These are phyloP conservation scores for Venturia pyrina DNA, from an alignment of 2,329 filamentous ascomycete species.

Conservation along the genomic window DNA sequence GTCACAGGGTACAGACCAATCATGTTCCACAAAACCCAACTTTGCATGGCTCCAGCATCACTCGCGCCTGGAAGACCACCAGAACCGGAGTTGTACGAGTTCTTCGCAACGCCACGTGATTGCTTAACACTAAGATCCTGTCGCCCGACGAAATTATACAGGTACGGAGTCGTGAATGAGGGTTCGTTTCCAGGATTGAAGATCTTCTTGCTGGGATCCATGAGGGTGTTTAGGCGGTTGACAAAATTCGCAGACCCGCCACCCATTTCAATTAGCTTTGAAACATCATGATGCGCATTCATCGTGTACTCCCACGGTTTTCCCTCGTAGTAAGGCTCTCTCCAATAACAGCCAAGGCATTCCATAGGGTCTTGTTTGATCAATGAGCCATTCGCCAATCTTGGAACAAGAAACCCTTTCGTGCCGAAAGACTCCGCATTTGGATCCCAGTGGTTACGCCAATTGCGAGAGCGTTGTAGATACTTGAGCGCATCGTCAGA, in stretches of 20 bases:
- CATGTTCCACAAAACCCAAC: constrained; percentile 43
- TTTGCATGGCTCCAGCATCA: constrained; percentile 65
- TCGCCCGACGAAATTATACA: constrained; percentile 57
- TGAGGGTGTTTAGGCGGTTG: constrained; percentile 50
- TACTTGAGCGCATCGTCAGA: constrained; percentile 46
- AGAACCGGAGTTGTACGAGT: constrained; percentile 46
- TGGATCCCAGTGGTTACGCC: constrained; percentile 63
- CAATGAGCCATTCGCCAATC: constrained; percentile 41
- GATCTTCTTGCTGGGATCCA: constrained; percentile 45
- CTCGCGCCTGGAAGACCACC: constrained; percentile 58
- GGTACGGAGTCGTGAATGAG: constrained; percentile 55
- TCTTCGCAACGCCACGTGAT: constrained; percentile 48
- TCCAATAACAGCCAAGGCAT: constrained; percentile 59
- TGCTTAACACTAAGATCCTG: constrained; percentile 52
- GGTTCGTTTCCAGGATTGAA: constrained; percentile 62
- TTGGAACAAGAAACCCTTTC: constrained; percentile 56
- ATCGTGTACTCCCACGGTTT: constrained; percentile 57
- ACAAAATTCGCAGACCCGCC: constrained; percentile 49
- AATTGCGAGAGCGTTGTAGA: constrained; percentile 53
- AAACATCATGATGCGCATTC: constrained; percentile 58
- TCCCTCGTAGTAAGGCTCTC: constrained; percentile 50
- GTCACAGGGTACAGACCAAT: constrained; percentile 59
- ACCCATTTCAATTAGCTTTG: constrained; percentile 41
- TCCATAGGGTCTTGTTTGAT: constrained; percentile 37
- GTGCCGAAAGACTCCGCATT: constrained; percentile 48